Base-by-base conservation (phyloP, 257 asterid genomes). In the Petrea volubilis region DNA sequence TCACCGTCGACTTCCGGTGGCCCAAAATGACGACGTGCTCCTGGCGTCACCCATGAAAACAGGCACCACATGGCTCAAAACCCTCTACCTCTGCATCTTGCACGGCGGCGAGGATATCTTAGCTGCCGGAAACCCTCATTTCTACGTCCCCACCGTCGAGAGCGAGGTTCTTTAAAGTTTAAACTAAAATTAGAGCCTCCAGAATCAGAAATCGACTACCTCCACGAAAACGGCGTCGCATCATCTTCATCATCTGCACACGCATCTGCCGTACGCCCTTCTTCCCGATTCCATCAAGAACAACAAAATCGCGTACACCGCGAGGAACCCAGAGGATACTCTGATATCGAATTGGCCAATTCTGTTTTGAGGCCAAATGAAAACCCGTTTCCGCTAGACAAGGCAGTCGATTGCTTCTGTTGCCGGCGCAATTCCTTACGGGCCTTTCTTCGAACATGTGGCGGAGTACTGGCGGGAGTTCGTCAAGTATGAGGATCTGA, bases 401-500 rank as follows among this genome's bases (percentile, higher is more conserved):
- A 61, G 7, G 67, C 72, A 0, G 77, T 79, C 15, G 84, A 81
- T 41, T 33, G 72, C 13, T 84, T 84, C 29, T 78, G 83, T 12
- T 34, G n/a, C 23, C 14, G 86, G 88, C 1, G 72, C 74, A 7
- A 67, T 67, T 60, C 79, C 38, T 0, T 78, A 56, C 34, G 83
- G 89, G 27, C 75, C 86, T 4, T 76, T 78, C 63, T 72, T 71
- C 25, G 77, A 81, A 0, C 84, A 71, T 21, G 87, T 73, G 23
- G 44, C 72, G 17, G 74, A 75, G 60, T 84, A 84, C 34, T 82
- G 83, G 85, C 27, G 11, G 0, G 82, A 81, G 60, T 82, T 85
- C 12, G 13, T 84, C 23, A 81, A 65, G 66, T 84, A 84, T 31
- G 87, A 84, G 60, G 90, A 81, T 1, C 29, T 81, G 59, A 77